Percentiles rank a stretch among this genome's conserved stretches.
Conservation (phyloP, 1,284 basidiomycete genomes). For the Apiotrichum veenhuisii region DNA sequence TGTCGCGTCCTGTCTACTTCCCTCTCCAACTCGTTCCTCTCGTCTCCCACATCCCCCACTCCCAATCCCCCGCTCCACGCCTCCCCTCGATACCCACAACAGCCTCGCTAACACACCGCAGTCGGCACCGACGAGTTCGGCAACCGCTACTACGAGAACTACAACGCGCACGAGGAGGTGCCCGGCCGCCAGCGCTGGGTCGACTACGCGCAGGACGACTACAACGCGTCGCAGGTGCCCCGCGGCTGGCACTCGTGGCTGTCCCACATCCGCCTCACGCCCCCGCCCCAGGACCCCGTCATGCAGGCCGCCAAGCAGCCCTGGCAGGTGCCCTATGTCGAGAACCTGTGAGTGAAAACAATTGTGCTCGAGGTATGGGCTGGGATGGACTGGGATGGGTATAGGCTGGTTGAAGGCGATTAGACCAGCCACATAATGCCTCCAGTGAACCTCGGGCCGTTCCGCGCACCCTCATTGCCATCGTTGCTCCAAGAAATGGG, state of each 20-base stretch:
- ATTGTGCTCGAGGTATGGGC: background rate
- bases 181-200: constrained; percentile 93
- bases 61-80: background rate
- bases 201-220: constrained; percentile 82
- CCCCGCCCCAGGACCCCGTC: constrained; percentile 70
- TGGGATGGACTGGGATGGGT: too few relatives aligned
- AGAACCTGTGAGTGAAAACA: constrained; percentile 58
- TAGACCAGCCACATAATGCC: too few relatives aligned
- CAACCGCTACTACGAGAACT: constrained; percentile 87
- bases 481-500: too few relatives aligned
- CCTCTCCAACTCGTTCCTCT: too few relatives aligned
- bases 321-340: constrained; percentile 59
- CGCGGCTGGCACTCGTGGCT: constrained; percentile 95
- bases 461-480: too few relatives aligned
- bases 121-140: constrained; percentile 86
- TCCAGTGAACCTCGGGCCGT: too few relatives aligned
- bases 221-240: constrained; percentile 82
- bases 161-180: constrained; percentile 74
- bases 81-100: background rate
- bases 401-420: too few relatives aligned
- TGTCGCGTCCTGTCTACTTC: too few relatives aligned
- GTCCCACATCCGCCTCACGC: constrained; percentile 76
- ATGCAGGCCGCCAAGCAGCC: constrained; percentile 64
- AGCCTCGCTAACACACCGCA: constrained; percentile 13
- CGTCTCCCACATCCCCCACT: background rate